Evolutionary conservation across 2,329 filamentous ascomycete species (phyloP), one percentile per base, ranked within the genome.

Genomic region (Cercospora canescens): DNA sequence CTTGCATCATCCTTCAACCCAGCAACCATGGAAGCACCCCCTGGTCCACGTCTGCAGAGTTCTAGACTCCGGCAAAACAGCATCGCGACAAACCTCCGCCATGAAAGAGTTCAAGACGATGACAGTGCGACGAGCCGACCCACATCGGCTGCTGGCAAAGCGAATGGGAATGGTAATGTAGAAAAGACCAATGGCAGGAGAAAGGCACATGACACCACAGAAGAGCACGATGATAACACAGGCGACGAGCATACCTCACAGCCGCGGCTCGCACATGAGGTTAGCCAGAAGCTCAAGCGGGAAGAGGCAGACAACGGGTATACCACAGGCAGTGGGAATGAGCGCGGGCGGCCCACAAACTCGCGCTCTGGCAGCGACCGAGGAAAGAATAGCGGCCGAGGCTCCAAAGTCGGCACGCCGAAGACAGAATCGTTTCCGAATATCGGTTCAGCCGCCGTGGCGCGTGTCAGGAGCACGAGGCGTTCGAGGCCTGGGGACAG

Each of bases 51-150:
- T 50, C 89, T 91, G 12, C 84, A 87, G 59, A 89, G 89, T 5
- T 88, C 90, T 6, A 88, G 92, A 71, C 87, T 88, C 39, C 88
- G 93, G 74, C 92, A 93, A 75, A 94, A 91, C 74, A 92, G 91
- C 16, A 85, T 87, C 62, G 88, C 78, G 39, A 82, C 81, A 52
- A 77, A 77, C 28, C 64, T 77, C 24, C 68, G 76, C 50, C 72
- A 77, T 61, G 74, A 77, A 54, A 67, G 69, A 32, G 21, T 73
- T n/a, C 66, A 70, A 24, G 74, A 72, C 84, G 82, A 68, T 75
- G 79, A 62, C 83, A 84, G 63, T 79, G 83, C 67, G 21, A 67
- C 56, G 14, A 71, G 69, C 54, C 63, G 72, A 26, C 73, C 74
- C 12, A 52, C 70, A 6, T 73, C 71, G 1, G 68, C 72, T 3